These are phyloP conservation scores for Pythium periplocum DNA, from an alignment of 352 stramenopile species.

Conservation along the genomic window DNA sequence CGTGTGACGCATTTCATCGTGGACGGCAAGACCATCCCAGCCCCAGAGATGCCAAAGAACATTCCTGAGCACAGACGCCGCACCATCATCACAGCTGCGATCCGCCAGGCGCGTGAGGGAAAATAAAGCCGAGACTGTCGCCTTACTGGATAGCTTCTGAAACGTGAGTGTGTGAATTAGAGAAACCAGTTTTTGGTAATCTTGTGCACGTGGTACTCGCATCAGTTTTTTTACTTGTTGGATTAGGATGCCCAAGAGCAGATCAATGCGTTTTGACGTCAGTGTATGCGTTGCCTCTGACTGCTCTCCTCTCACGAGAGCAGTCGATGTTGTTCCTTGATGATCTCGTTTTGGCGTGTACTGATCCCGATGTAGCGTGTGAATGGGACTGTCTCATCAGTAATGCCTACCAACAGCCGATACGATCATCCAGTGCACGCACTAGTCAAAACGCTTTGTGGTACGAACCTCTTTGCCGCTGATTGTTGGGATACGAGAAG, in stretches of 20 bases:
- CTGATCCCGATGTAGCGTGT: conserved; percentile 75
- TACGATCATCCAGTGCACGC: not conserved
- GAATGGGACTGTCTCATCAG: conserved; percentile 58
- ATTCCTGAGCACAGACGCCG: conserved; percentile 61
- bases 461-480: conserved; percentile 31
- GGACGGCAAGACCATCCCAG: conserved; percentile 59
- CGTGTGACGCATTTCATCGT: conserved; percentile 84
- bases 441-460: conserved; percentile 1
- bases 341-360: conserved; percentile 62
- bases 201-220: too few relatives aligned
- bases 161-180: conserved; percentile 6
- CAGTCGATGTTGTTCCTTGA: conserved; percentile 70
- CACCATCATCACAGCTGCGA: conserved; percentile 61
- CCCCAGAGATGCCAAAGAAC: conserved; percentile 62
- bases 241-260: too few relatives aligned
- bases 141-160: not conserved
- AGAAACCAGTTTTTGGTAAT: not conserved
- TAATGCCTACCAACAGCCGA: conserved; percentile 19
- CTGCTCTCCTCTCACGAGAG: conserved; percentile 25
- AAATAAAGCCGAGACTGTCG: conserved; percentile 3
- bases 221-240: too few relatives aligned
- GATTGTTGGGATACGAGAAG: conserved; percentile 51
- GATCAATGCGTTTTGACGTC: not conserved
- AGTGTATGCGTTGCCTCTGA: conserved; percentile 5
- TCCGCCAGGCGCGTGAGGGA: conserved; percentile 48